These are phyloP conservation scores for Botrytis porri DNA, from an alignment of 2,329 filamentous ascomycete species.

Conservation along the genomic window DNA sequence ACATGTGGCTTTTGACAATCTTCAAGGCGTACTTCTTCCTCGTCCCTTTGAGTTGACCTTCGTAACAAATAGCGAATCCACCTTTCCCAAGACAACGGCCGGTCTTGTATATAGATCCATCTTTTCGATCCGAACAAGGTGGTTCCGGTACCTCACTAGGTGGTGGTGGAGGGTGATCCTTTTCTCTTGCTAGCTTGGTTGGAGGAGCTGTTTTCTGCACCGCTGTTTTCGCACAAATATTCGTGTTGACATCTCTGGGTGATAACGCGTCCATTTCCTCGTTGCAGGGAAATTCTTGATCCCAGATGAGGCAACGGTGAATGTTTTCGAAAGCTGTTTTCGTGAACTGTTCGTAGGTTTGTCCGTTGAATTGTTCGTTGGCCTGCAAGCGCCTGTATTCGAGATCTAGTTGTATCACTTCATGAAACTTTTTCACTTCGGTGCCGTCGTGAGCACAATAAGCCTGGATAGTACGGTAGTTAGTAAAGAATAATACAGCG, in stretches of 20 bases:
- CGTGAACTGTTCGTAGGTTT: slow-evolving; percentile 27
- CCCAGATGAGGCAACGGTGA: slow-evolving; percentile 28
- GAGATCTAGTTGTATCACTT: slow-evolving; percentile 19
- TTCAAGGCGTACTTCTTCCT: slow-evolving; percentile 72
- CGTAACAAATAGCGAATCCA: slow-evolving; percentile 79
- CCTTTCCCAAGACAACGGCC: slow-evolving; percentile 75
- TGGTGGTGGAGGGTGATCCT: slow-evolving; percentile 65
- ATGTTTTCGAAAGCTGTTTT: slow-evolving; percentile 23
- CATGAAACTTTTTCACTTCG: slow-evolving; percentile 24
- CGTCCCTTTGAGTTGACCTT: slow-evolving; percentile 63
- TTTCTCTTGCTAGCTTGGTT: slow-evolving; percentile 51
- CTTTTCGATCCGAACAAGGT: slow-evolving; percentile 63
- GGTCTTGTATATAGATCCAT: slow-evolving; percentile 71
- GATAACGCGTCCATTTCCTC: slow-evolving; percentile 62
- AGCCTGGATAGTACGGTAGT: slow-evolving; percentile 33
- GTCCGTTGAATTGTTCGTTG: slow-evolving; percentile 16
- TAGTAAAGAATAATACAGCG: slow-evolving; percentile 35
- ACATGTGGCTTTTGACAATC: slow-evolving; percentile 81
- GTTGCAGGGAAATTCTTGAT: slow-evolving; percentile 40
- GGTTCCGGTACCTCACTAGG: slow-evolving; percentile 59
- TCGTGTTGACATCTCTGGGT: slow-evolving; percentile 62
- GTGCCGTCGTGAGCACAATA: slow-evolving; percentile 31
- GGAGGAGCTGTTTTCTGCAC: slow-evolving; percentile 47
- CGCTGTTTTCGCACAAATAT: slow-evolving; percentile 46
- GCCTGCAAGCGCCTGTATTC: slow-evolving; percentile 16